These are phyloP conservation scores for Ceratobasidium sp. DNA, from an alignment of 1,284 basidiomycete species.

Conservation along the genomic window DNA sequence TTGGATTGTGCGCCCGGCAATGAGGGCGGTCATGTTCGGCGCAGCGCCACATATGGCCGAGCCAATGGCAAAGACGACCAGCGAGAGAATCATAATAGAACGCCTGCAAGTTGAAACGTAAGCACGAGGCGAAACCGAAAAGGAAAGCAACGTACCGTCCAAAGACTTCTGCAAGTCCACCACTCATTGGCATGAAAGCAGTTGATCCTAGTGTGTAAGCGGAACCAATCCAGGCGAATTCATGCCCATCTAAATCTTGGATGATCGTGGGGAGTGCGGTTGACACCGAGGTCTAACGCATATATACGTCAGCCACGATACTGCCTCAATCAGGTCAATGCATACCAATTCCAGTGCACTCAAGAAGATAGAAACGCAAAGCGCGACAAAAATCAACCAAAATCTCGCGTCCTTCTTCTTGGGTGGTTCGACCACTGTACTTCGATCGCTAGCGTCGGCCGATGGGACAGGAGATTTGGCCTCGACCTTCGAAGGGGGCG, in stretches of 20 bases:
- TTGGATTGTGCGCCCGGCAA: slow-evolving; percentile 54
- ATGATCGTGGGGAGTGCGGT: slow-evolving; percentile 51
- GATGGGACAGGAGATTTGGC: slow-evolving; percentile 6
- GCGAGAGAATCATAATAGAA: slow-evolving; percentile 50
- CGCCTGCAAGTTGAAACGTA: slow-evolving; percentile 45
- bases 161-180: slow-evolving; percentile 50
- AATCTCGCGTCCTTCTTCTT: slow-evolving; percentile 43
- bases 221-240: slow-evolving; percentile 52
- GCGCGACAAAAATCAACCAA: slow-evolving; percentile 50
- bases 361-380: slow-evolving; percentile 49
- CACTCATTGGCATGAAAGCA: slow-evolving; percentile 50
- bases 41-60: slow-evolving; percentile 55
- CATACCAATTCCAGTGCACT: slow-evolving; percentile 50
- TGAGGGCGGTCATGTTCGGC: slow-evolving; percentile 53
- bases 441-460: background rate
- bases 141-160: slow-evolving; percentile 45
- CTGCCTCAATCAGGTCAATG: background rate
- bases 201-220: slow-evolving; percentile 51
- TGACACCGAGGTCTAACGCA: slow-evolving; percentile 47
- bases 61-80: slow-evolving; percentile 55
- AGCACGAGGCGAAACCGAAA: slow-evolving; percentile 43
- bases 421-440: background rate
- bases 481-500: background rate
- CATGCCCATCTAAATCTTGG: slow-evolving; percentile 47
- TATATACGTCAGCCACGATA: background rate